Conservation (phyloP, 140 eudicot genomes). For the Anethum foeniculum region DNA sequence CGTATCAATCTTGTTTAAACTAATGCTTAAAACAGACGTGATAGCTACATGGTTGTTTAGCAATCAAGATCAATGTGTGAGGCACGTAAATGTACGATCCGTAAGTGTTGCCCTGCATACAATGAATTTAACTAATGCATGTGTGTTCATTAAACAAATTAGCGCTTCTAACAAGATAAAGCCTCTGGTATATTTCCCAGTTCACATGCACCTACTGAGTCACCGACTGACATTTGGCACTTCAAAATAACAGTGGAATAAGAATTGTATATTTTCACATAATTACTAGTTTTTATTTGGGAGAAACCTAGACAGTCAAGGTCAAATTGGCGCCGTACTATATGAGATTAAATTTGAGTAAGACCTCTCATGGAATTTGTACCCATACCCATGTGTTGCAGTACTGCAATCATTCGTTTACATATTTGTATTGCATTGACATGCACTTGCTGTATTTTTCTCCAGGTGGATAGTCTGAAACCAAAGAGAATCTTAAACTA, state of each 20-base stretch:
- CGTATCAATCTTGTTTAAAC: not conserved
- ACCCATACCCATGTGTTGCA: not conserved
- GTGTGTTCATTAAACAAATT: not conserved
- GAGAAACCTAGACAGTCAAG: constrained; percentile 2
- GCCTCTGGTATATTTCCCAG: not conserved
- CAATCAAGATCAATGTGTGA: constrained; percentile 8
- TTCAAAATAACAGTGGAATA: not conserved
- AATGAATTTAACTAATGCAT: constrained; percentile 5
- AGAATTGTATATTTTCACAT: not conserved
- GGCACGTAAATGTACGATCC: constrained; percentile 12
- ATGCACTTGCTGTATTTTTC: not conserved
- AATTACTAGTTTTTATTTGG: not conserved
- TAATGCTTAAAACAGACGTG: constrained; percentile 8
- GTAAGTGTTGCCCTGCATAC: constrained; percentile 9
- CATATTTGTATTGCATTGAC: not conserved
- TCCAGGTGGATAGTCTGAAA: constrained; percentile 2
- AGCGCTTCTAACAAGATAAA: not conserved
- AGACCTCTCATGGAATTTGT: not conserved
- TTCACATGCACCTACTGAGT: constrained; percentile 7
- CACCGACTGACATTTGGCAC: not conserved
- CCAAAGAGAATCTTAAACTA: not conserved
- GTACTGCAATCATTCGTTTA: not conserved
- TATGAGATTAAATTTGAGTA: not conserved
- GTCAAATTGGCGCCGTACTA: not conserved
- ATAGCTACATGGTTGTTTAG: constrained; percentile 6